These are phyloP conservation scores for Saccharomyces hybrid DNA, from an alignment of 1,139 yeast genomes.

Conservation along the genomic window DNA sequence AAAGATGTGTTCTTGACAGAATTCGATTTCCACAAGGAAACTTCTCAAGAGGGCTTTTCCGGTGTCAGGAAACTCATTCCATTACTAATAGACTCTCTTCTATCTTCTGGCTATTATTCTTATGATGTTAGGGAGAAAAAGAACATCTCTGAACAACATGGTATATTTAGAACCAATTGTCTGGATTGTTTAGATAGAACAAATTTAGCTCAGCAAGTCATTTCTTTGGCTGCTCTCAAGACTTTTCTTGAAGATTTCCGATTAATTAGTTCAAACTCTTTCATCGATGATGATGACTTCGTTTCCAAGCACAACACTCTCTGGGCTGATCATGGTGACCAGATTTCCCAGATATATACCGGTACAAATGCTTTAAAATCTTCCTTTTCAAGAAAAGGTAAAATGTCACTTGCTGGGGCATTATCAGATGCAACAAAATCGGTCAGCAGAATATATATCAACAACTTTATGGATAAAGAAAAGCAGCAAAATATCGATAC, in stretches of 20 bases:
- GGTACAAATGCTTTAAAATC: conserved; percentile 97
- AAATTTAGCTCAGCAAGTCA: conserved; percentile 82
- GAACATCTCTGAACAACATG: conserved; percentile 67
- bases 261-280: conserved; percentile 30
- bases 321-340: conserved; percentile 99
- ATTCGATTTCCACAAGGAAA: conserved; percentile 92
- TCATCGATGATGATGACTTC: conserved; percentile 39
- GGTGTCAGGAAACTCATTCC: conserved; percentile 71
- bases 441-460: conserved; percentile 89
- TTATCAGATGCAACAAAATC: conserved; percentile 93
- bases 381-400: conserved; percentile 88
- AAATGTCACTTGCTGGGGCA: conserved; percentile 94
- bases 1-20: conserved; percentile 60
- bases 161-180: conserved; percentile 89
- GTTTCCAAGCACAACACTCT: conserved; percentile 64
- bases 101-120: conserved; percentile 74
- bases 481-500: conserved; percentile 85
- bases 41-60: conserved; percentile 80
- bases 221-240: conserved; percentile 64
- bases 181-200: conserved; percentile 94
- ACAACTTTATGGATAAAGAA: conserved; percentile 87
- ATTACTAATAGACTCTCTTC: conserved; percentile 54
- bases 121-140: conserved; percentile 46
- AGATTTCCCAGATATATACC: conserved; percentile 90
- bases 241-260: conserved; percentile 50